A percentile compares a stretch with the other conserved stretches of the same genome.
phyloP scores from a whole-genome alignment of 169 alveolate species.

The Babesia ovis region DNA sequence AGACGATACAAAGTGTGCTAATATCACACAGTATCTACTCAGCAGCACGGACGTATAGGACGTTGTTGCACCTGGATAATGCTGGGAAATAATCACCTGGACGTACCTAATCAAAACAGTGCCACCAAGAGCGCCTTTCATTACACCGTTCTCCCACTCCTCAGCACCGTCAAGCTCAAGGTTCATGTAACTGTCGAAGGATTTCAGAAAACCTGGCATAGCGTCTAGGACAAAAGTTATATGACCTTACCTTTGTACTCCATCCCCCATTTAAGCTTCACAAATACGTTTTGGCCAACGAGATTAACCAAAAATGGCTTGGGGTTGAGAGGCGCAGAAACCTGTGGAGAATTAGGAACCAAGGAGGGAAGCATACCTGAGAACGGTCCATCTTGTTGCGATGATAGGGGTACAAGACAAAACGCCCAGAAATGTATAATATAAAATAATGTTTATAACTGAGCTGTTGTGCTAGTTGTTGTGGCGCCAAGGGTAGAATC shows the following conservation, averaged over 20 bases:
- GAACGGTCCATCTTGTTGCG: conserved; percentile 24
- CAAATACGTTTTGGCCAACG: conserved; percentile 86
- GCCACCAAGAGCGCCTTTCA: conserved; percentile 88
- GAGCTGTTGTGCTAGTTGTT: too few species aligned
- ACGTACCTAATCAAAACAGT: conserved; percentile 79
- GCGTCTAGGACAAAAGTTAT: conserved; percentile 21
- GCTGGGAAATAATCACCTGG: too few species aligned
- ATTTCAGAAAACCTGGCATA: conserved; percentile 77
- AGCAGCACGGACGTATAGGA: conserved; percentile 32
- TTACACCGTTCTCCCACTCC: conserved; percentile 90
- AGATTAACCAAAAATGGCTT: conserved; percentile 91
- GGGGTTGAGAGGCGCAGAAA: conserved; percentile 88
- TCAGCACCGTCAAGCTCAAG: conserved; percentile 87
- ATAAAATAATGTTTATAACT: too few species aligned
- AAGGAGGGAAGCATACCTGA: neutral
- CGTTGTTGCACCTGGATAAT: conserved; percentile 48
- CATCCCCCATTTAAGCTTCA: conserved; percentile 94
- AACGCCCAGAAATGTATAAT: too few species aligned
- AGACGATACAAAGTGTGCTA: neutral
- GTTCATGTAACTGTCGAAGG: conserved; percentile 91
- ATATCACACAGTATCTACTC: neutral
- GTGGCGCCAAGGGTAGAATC: too few species aligned
- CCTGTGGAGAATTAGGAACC: conserved; percentile 23
- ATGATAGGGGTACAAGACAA: too few species aligned
- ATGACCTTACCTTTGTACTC: conserved; percentile 88